A percentile compares a stretch with the other conserved stretches of the same genome.
phyloP scores from a whole-genome alignment of 345 rosid species.

The Salix udensis region DNA sequence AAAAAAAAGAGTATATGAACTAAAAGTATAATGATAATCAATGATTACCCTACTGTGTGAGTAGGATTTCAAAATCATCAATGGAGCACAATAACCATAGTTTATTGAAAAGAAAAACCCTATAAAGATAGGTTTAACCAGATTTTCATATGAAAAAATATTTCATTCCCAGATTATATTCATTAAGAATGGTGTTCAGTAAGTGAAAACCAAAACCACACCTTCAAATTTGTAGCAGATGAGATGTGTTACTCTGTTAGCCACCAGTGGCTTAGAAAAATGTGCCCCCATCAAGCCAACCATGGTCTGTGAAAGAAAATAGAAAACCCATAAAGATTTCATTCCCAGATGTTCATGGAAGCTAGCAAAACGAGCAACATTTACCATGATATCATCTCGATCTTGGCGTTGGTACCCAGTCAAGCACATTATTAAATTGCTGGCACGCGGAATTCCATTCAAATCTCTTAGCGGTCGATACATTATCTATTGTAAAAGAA shows the following conservation, averaged over 20 bases:
- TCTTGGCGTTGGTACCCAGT: conserved; percentile 93
- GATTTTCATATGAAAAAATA: neutral
- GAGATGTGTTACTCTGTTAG: conserved; percentile 85
- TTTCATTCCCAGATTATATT: no score
- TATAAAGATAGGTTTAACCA: neutral
- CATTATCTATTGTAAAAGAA: conserved; percentile 50
- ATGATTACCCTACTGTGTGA: neutral
- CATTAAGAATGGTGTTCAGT: neutral
- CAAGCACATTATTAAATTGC: conserved; percentile 59
- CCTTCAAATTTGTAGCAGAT: conserved; percentile 96
- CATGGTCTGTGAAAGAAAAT: conserved; percentile 56
- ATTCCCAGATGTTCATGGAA: neutral
- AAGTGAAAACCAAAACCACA: conserved; percentile 22
- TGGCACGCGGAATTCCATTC: conserved; percentile 79
- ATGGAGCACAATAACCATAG: neutral
- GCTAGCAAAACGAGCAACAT: conserved; percentile 4
- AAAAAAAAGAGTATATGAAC: neutral
- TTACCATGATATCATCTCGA: conserved; percentile 89
- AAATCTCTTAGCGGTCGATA: conserved; percentile 71
- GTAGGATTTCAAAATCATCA: neutral
- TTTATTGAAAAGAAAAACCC: neutral
- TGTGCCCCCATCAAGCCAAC: conserved; percentile 87
- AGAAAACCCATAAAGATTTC: conserved; percentile 4
- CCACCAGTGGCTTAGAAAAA: conserved; percentile 86
- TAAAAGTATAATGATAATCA: neutral